phyloP scores from a whole-genome alignment of 139 green algal genomes.

The Pleodorina starrii region DNA sequence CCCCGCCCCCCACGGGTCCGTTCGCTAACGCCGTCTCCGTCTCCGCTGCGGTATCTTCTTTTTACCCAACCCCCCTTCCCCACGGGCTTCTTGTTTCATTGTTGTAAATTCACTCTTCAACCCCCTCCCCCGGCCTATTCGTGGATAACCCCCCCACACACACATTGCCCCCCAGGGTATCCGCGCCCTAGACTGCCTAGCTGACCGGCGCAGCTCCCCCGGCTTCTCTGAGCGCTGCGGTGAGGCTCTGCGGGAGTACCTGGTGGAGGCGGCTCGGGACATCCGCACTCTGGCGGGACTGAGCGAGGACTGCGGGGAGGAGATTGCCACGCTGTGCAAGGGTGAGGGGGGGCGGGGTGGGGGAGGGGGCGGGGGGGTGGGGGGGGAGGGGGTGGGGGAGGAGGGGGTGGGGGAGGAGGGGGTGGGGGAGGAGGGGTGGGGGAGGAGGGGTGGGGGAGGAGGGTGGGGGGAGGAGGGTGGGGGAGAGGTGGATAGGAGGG shows the following conservation, averaged over 20 bases:
- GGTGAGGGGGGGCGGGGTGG: slow-evolving; percentile 8
- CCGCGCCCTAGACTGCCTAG: slow-evolving; percentile 58
- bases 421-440: no score
- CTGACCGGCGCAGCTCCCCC: slow-evolving; percentile 33
- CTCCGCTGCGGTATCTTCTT: background rate
- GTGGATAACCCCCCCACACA: no score
- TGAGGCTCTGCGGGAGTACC: slow-evolving; percentile 41
- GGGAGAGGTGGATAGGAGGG: no score
- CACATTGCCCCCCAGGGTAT: background rate
- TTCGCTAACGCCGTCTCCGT: background rate
- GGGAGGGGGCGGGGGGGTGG: slow-evolving; percentile 31
- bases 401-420: background rate
- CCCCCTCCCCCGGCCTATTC: background rate
- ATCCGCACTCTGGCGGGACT: slow-evolving; percentile 58
- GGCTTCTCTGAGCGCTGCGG: slow-evolving; percentile 40
- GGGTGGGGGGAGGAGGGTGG: no score
- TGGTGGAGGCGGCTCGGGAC: slow-evolving; percentile 55
- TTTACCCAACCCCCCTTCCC: background rate
- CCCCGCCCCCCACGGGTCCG: background rate
- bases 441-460: no score
- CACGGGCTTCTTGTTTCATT: background rate
- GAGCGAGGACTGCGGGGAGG: slow-evolving; percentile 52
- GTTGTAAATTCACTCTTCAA: background rate
- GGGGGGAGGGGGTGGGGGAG: background rate
- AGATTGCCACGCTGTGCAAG: slow-evolving; percentile 53